Evolutionary conservation across 768 basidiomycete genomes (phyloP).

Genomic region (Auriculariales sp.): DNA sequence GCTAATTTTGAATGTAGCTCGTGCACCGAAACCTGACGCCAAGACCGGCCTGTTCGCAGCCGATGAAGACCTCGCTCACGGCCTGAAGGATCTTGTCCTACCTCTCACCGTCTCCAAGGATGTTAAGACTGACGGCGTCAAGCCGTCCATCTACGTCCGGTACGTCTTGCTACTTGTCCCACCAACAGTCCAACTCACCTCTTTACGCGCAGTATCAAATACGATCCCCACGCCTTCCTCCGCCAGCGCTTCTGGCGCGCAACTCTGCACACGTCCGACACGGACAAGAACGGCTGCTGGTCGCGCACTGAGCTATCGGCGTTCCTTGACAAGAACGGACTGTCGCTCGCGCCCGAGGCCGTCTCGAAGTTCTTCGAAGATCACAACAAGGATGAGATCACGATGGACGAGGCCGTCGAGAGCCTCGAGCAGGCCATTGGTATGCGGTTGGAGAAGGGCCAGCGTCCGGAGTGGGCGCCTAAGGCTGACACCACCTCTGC

Average conservation of each 20-base stretch:
- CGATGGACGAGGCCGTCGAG: conserved; percentile 25
- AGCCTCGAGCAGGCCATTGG: conserved; percentile 21
- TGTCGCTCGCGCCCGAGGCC: conserved; percentile 25
- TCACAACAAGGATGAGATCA: conserved; percentile 24
- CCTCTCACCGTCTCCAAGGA: conserved; percentile 20
- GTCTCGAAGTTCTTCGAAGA: conserved; percentile 25
- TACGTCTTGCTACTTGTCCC: background rate
- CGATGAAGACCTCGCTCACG: conserved; percentile 19
- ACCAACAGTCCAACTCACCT: background rate
- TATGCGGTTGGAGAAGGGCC: background rate
- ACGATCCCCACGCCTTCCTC: conserved; percentile 28
- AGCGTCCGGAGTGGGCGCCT: background rate
- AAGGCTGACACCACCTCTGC: too few species aligned
- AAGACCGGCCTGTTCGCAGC: conserved; percentile 13
- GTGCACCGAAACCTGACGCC: conserved; percentile 22
- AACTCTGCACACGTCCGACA: conserved; percentile 28
- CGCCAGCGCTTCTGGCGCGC: conserved; percentile 25
- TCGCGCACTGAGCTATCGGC: conserved; percentile 27
- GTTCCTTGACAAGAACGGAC: conserved; percentile 32
- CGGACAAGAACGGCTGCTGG: conserved; percentile 22
- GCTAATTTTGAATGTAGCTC: too few species aligned
- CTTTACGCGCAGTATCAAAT: conserved; percentile 20
- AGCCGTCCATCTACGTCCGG: conserved; percentile 16
- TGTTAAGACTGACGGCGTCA: conserved; percentile 15
- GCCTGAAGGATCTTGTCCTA: conserved; percentile 23